Conservation (phyloP, 2,329 filamentous ascomycete genomes). For the Paracorniculantispora psalliotae region DNA sequence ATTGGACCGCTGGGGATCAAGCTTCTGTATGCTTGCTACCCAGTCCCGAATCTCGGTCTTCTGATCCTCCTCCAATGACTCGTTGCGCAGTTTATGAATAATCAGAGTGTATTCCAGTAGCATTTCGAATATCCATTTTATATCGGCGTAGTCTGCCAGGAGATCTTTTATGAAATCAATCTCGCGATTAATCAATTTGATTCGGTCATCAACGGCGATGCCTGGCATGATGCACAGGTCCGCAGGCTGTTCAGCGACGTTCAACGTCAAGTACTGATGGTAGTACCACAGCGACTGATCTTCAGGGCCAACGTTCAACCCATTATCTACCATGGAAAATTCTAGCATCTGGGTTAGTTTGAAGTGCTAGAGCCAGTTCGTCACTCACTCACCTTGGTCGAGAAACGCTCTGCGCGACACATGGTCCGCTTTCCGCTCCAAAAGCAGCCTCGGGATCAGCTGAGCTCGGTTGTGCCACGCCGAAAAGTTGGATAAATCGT, state of each 20-base stretch:
- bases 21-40: slow-evolving; percentile 59
- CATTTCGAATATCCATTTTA: slow-evolving; percentile 86
- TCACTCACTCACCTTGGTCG: slow-evolving; percentile 52
- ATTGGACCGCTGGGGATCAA: slow-evolving; percentile 70
- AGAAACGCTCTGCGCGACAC: slow-evolving; percentile 63
- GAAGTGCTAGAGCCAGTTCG: not conserved
- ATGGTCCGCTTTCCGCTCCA: slow-evolving; percentile 62
- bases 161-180: slow-evolving; percentile 68
- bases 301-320: slow-evolving; percentile 82
- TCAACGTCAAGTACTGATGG: slow-evolving; percentile 79
- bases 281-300: slow-evolving; percentile 98
- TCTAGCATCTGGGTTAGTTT: slow-evolving; percentile 43
- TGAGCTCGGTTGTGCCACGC: slow-evolving; percentile 92
- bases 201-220: slow-evolving; percentile 56
- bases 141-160: slow-evolving; percentile 51
- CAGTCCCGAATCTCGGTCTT: slow-evolving; percentile 46
- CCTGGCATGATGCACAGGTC: slow-evolving; percentile 58
- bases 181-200: slow-evolving; percentile 63
- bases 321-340: slow-evolving; percentile 68
- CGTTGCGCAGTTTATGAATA: slow-evolving; percentile 49
- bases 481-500: slow-evolving; percentile 91
- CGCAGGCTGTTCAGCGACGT: slow-evolving; percentile 48
- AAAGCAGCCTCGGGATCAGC: slow-evolving; percentile 70
- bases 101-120: slow-evolving; percentile 68
- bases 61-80: slow-evolving; percentile 34